Evolutionary conservation across 2,329 filamentous ascomycete species (phyloP).

Genomic region (Colletotrichum limetticola): DNA sequence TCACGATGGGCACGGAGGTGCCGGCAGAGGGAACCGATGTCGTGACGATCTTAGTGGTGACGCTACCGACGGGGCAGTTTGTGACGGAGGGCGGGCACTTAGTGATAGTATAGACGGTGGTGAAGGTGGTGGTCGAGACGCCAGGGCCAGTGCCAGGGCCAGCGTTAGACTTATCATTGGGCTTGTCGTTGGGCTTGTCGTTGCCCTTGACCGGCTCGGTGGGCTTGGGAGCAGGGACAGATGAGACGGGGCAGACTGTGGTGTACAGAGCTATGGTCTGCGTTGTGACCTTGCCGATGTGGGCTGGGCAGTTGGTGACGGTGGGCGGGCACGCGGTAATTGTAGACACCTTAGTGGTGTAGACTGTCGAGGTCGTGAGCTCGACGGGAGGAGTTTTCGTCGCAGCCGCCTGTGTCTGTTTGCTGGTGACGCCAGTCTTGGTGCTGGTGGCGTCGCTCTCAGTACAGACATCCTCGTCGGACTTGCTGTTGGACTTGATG

Average conservation of each 20-base stretch:
- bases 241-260: slow-evolving; percentile 54
- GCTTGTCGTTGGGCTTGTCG: background rate
- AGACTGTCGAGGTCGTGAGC: slow-evolving; percentile 51
- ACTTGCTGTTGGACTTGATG: background rate
- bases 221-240: slow-evolving; percentile 18
- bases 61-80: slow-evolving; percentile 49
- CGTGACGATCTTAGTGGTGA: slow-evolving; percentile 53
- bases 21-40: slow-evolving; percentile 5
- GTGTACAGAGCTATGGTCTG: slow-evolving; percentile 47
- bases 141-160: background rate
- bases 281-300: slow-evolving; percentile 49
- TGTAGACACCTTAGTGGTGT: slow-evolving; percentile 58
- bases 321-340: slow-evolving; percentile 64
- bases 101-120: slow-evolving; percentile 63
- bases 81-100: slow-evolving; percentile 60
- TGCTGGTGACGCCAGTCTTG: background rate
- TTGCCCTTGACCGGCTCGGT: slow-evolving; percentile 23
- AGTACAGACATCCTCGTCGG: slow-evolving; percentile 25
- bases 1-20: slow-evolving; percentile 1
- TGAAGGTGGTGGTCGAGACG: slow-evolving; percentile 49
- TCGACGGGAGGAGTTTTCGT: slow-evolving; percentile 19
- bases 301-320: slow-evolving; percentile 50
- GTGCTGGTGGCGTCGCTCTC: slow-evolving; percentile 25
- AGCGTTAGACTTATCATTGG: background rate
- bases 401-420: background rate